phyloP scores from a whole-genome alignment of 2,329 filamentous ascomycete species.

The Xylaria sp. region DNA sequence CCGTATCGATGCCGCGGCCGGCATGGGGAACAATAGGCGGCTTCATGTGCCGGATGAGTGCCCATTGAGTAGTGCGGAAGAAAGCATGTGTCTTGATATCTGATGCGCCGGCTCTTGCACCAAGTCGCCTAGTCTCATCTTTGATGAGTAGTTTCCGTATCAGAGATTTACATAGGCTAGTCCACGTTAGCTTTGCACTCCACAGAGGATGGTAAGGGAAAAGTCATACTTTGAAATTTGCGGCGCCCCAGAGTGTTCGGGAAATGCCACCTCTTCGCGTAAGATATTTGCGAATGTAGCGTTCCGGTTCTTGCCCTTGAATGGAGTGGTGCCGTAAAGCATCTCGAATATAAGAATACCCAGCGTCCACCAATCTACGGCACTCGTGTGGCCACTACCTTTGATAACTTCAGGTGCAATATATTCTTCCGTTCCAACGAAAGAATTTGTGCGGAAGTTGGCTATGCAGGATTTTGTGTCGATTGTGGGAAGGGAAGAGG shows the following conservation, averaged over 20 bases:
- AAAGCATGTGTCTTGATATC: slow-evolving; percentile 97
- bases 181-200: slow-evolving; percentile 25
- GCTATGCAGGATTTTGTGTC: slow-evolving; percentile 98
- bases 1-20: slow-evolving; percentile 88
- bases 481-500: slow-evolving; percentile 91
- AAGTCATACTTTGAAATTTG: slow-evolving; percentile 88
- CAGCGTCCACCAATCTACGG: slow-evolving; percentile 99
- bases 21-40: slow-evolving; percentile 95
- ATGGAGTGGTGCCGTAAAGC: slow-evolving; percentile 97
- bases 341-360: slow-evolving; percentile 99
- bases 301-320: slow-evolving; percentile 99
- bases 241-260: slow-evolving; percentile 84
- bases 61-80: slow-evolving; percentile 97
- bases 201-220: not conserved
- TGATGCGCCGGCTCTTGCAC: slow-evolving; percentile 92
- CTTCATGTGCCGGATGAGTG: slow-evolving; percentile 95
- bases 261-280: slow-evolving; percentile 94
- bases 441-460: slow-evolving; percentile 98
- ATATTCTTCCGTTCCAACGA: slow-evolving; percentile 98
- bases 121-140: slow-evolving; percentile 92
- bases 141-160: slow-evolving; percentile 98
- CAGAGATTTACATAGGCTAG: slow-evolving; percentile 91
- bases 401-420: slow-evolving; percentile 99
- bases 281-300: slow-evolving; percentile 98
- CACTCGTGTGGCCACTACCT: slow-evolving; percentile 96